Percentiles rank a stretch among this genome's conserved stretches.
These are phyloP conservation scores for Kwoniella pini DNA, from an alignment of 768 basidiomycete species.

Conservation along the genomic window DNA sequence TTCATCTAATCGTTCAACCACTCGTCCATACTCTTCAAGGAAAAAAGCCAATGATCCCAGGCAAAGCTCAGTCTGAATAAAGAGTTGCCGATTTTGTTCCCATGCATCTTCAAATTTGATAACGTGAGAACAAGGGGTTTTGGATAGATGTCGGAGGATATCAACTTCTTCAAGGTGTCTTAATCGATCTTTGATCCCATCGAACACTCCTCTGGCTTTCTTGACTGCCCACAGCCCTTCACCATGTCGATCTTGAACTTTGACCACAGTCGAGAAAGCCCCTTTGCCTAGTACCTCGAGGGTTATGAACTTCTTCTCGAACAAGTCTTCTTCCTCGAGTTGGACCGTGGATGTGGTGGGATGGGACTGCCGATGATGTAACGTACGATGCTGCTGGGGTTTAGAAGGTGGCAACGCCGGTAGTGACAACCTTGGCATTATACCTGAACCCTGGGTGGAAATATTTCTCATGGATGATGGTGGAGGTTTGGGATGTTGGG, in stretches of 20 bases:
- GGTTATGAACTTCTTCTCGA: slow-evolving; percentile 81
- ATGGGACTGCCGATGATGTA: slow-evolving; percentile 42
- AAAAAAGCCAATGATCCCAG: slow-evolving; percentile 89
- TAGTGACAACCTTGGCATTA: slow-evolving; percentile 44
- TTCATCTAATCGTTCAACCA: slow-evolving; percentile 79
- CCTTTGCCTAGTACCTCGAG: slow-evolving; percentile 84
- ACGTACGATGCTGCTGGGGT: slow-evolving; percentile 35
- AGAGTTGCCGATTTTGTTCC: slow-evolving; percentile 89
- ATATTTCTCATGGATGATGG: slow-evolving; percentile 10
- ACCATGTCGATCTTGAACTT: slow-evolving; percentile 58
- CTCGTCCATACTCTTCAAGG: slow-evolving; percentile 82
- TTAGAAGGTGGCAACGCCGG: slow-evolving; percentile 39
- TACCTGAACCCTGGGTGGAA: slow-evolving; percentile 13
- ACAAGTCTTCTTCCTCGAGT: slow-evolving; percentile 54
- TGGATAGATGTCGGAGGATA: slow-evolving; percentile 72
- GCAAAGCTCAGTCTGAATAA: slow-evolving; percentile 94
- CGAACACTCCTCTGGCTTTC: slow-evolving; percentile 80
- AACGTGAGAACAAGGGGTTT: slow-evolving; percentile 64
- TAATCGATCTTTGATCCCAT: slow-evolving; percentile 75
- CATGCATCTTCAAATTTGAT: slow-evolving; percentile 89
- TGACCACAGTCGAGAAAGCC: slow-evolving; percentile 89
- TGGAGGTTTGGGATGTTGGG: neutral
- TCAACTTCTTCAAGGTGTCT: slow-evolving; percentile 94
- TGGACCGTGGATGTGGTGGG: slow-evolving; percentile 28
- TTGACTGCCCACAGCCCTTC: slow-evolving; percentile 77